Conservation (phyloP, 805 yeast species). For the Saccharomycopsis sp. region DNA sequence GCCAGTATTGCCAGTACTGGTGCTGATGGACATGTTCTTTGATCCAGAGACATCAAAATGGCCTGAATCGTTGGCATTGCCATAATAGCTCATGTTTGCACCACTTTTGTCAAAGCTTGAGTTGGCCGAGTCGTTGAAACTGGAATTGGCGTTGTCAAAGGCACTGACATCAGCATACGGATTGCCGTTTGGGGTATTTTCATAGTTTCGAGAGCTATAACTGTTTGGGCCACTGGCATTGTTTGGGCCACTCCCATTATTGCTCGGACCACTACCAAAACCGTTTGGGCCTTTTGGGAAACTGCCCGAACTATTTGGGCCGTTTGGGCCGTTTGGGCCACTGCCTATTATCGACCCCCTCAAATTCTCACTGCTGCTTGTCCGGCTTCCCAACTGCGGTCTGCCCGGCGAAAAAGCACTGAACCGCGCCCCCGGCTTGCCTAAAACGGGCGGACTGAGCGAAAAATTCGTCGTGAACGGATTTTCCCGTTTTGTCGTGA, state of each 20-base stretch:
- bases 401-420: slow-evolving; percentile 6
- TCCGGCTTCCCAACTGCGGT: slow-evolving; percentile 12
- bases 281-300: too few relatives aligned
- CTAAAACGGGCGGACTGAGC: slow-evolving; percentile 20
- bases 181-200: not conserved
- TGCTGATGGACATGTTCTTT: not conserved
- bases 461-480: slow-evolving; percentile 22
- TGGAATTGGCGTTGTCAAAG: not conserved
- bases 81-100: not conserved
- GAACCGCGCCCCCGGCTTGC: not conserved
- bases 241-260: too few relatives aligned
- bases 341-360: too few relatives aligned
- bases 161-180: not conserved
- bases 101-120: not conserved
- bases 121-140: too few relatives aligned
- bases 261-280: too few relatives aligned
- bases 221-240: not conserved
- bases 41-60: too few relatives aligned
- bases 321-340: too few relatives aligned
- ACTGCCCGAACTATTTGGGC: too few relatives aligned
- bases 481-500: slow-evolving; percentile 20
- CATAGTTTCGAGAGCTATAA: not conserved
- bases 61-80: not conserved
- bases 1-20: not conserved
- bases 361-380: slow-evolving; percentile 5